phyloP scores from a whole-genome alignment of 352 stramenopile species.

The Globisporangium recalcitrans region DNA sequence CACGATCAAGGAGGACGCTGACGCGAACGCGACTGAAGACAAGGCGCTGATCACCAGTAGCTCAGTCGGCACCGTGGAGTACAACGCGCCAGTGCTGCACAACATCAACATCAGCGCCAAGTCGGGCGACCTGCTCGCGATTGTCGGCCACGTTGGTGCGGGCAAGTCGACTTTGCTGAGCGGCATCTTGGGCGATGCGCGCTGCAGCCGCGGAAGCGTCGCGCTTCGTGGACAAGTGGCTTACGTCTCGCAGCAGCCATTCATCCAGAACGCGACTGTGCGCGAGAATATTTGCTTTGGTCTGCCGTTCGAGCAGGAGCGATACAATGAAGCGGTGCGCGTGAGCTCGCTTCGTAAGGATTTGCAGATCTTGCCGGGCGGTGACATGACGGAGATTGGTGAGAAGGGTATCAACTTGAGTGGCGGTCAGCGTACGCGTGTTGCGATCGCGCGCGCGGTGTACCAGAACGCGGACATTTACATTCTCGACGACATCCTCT shows the following conservation, averaged over 20 bases:
- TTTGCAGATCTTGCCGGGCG: slow-evolving; percentile 84
- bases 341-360: slow-evolving; percentile 83
- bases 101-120: slow-evolving; percentile 70
- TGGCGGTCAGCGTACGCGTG: slow-evolving; percentile 92
- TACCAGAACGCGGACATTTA: slow-evolving; percentile 94
- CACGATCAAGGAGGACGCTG: slow-evolving; percentile 18
- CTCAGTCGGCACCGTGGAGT: slow-evolving; percentile 17
- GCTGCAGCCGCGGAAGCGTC: slow-evolving; percentile 21
- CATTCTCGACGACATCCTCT: slow-evolving; percentile 95
- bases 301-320: slow-evolving; percentile 27
- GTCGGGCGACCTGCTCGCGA: slow-evolving; percentile 65
- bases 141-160: slow-evolving; percentile 65
- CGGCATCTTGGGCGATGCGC: slow-evolving; percentile 39
- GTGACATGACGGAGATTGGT: slow-evolving; percentile 96
- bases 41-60: slow-evolving; percentile 10
- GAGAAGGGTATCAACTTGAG: slow-evolving; percentile 98
- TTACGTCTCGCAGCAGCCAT: slow-evolving; percentile 52
- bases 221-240: slow-evolving; percentile 39
- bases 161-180: slow-evolving; percentile 76
- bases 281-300: slow-evolving; percentile 50
- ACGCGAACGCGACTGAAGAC: slow-evolving; percentile 39
- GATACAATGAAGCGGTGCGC: slow-evolving; percentile 42
- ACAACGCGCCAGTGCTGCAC: slow-evolving; percentile 29
- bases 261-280: slow-evolving; percentile 47
- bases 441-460: slow-evolving; percentile 91